Conservation (phyloP, 305 asterid genomes). For the Fraxinus platypoda region DNA sequence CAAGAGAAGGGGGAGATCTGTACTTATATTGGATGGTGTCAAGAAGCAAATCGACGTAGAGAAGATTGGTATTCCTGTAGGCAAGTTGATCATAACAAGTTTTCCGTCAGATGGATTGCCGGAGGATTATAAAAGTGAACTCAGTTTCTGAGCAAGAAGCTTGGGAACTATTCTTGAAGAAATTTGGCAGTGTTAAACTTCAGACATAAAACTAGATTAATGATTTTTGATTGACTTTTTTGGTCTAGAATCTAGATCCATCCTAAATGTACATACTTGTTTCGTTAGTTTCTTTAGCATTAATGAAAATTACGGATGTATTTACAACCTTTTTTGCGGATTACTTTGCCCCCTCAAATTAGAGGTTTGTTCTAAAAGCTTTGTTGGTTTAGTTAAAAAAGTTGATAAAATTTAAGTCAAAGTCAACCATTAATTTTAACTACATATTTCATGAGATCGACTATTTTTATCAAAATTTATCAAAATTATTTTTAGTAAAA, state of each 20-base stretch:
- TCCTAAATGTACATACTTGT: neutral
- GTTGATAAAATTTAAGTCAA: too few species aligned
- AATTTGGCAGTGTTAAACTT: neutral
- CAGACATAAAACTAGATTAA: neutral
- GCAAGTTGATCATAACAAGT: neutral
- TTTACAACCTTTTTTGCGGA: too few species aligned
- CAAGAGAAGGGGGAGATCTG: neutral
- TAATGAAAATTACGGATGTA: too few species aligned
- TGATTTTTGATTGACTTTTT: too few species aligned
- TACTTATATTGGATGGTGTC: conserved; percentile 18
- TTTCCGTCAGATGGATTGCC: neutral
- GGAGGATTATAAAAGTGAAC: neutral
- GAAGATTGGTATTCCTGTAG: conserved; percentile 1
- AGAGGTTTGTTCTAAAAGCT: too few species aligned
- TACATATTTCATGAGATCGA: too few species aligned
- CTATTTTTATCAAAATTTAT: too few species aligned
- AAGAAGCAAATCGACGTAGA: neutral
- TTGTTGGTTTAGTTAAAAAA: too few species aligned
- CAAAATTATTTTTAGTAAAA: too few species aligned
- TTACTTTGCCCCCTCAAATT: too few species aligned
- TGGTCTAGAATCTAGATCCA: neutral
- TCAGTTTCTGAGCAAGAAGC: neutral
- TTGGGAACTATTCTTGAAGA: neutral
- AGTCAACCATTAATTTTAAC: too few species aligned
- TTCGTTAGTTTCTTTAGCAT: too few species aligned